A percentile compares a stretch with the other conserved stretches of the same genome.
These are phyloP conservation scores for Metarhizium rileyi DNA, from an alignment of 2,329 filamentous ascomycete species.

Conservation along the genomic window DNA sequence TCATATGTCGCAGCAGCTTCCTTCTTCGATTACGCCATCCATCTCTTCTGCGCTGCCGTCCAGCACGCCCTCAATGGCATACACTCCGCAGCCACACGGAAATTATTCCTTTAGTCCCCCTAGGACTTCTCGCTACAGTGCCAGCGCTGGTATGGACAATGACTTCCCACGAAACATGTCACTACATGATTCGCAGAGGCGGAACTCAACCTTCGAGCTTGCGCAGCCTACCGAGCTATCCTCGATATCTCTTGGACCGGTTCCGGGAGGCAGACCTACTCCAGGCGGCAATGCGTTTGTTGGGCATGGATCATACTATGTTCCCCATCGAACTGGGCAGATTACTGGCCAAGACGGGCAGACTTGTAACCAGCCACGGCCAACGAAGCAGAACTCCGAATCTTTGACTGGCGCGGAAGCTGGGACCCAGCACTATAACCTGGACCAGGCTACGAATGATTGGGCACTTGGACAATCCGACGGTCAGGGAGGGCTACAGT, in stretches of 20 bases:
- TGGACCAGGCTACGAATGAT: background rate
- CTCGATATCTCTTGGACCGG: constrained; percentile 5
- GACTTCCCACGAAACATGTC: constrained; percentile 18
- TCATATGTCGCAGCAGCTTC: constrained; percentile 4
- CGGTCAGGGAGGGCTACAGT: background rate
- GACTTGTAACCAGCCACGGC: constrained; percentile 11
- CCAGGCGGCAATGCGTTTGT: constrained; percentile 4
- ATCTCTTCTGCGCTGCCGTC: constrained; percentile 9
- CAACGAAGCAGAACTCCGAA: constrained; percentile 12
- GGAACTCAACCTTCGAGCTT: constrained; percentile 13
- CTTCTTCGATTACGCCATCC: constrained; percentile 6
- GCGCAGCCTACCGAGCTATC: constrained; percentile 10
- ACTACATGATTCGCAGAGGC: constrained; percentile 9
- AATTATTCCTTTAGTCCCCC: constrained; percentile 15
- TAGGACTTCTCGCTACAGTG: constrained; percentile 9
- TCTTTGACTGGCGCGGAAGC: background rate
- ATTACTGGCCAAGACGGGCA: constrained; percentile 9
- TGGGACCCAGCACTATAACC: background rate
- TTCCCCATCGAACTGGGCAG: constrained; percentile 9
- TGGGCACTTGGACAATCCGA: background rate
- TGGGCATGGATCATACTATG: constrained; percentile 10
- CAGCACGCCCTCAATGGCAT: constrained; percentile 1
- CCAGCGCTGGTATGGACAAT: constrained; percentile 10
- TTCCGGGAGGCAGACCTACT: constrained; percentile 8
- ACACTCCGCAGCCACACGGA: constrained; percentile 4